phyloP scores from a whole-genome alignment of 2,329 filamentous ascomycete genomes.

The Diaporthe velutina region DNA sequence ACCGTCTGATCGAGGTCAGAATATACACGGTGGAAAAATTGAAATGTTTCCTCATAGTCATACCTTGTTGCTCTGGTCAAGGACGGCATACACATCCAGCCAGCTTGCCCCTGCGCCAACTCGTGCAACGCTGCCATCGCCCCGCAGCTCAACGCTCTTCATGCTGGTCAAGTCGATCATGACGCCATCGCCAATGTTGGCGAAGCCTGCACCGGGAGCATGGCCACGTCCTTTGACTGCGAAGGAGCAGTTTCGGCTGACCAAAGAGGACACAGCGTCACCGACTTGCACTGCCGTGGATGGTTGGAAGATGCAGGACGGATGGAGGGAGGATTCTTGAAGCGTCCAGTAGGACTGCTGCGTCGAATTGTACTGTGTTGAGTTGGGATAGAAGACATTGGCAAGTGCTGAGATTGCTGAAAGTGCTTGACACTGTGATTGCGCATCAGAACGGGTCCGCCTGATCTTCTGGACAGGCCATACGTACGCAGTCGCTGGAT shows the following conservation, averaged over 20 bases:
- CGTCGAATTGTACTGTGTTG: slow-evolving; percentile 15
- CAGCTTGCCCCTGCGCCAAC: slow-evolving; percentile 25
- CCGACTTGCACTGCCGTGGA: slow-evolving; percentile 16
- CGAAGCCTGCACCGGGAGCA: slow-evolving; percentile 25
- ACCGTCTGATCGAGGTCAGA: slow-evolving; percentile 17
- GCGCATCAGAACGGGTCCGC: background rate
- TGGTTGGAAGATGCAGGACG: slow-evolving; percentile 19
- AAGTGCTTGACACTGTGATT: slow-evolving; percentile 20
- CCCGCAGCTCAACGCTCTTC: slow-evolving; percentile 11
- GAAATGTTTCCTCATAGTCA: background rate
- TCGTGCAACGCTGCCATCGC: background rate
- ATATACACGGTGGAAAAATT: background rate
- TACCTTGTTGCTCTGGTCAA: slow-evolving; percentile 25
- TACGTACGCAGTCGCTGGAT: slow-evolving; percentile 9
- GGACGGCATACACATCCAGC: slow-evolving; percentile 12
- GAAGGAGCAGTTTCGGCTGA: slow-evolving; percentile 15
- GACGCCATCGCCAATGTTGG: slow-evolving; percentile 30
- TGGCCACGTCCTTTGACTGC: slow-evolving; percentile 28
- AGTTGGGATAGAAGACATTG: slow-evolving; percentile 17
- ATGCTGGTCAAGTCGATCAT: slow-evolving; percentile 24
- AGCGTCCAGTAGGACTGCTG: slow-evolving; percentile 28
- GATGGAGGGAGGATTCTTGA: slow-evolving; percentile 11
- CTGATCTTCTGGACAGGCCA: background rate
- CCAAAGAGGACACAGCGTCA: slow-evolving; percentile 10
- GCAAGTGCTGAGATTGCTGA: slow-evolving; percentile 4